These are phyloP conservation scores for Gremmenia infestans DNA, from an alignment of 2,329 filamentous ascomycete genomes.

Conservation along the genomic window DNA sequence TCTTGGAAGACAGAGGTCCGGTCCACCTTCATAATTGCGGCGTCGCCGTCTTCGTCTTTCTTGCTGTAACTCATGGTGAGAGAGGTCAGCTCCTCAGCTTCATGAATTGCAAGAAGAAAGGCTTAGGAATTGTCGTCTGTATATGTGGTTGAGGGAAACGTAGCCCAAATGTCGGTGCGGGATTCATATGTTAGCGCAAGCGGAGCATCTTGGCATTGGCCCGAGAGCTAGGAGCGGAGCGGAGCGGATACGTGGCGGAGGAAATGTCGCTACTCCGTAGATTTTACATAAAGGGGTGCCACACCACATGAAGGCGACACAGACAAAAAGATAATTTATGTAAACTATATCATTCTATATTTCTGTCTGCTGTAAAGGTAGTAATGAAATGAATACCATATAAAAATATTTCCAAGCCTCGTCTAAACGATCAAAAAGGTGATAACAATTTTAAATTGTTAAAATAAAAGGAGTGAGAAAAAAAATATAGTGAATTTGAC, in stretches of 20 bases:
- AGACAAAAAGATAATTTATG: too few species aligned
- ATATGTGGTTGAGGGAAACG: constrained; percentile 4
- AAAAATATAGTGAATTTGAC: too few species aligned
- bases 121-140: neutral
- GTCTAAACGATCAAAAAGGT: too few species aligned
- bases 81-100: constrained; percentile 32
- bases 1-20: constrained; percentile 98
- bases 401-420: too few species aligned
- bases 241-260: neutral
- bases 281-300: too few species aligned
- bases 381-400: too few species aligned
- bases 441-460: too few species aligned
- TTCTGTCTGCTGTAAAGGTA: too few species aligned
- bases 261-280: too few species aligned
- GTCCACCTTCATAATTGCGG: constrained; percentile 92
- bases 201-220: neutral
- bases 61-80: constrained; percentile 90
- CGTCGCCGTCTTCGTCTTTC: constrained; percentile 97
- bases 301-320: too few species aligned
- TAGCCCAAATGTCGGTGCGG: constrained; percentile 5
- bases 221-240: neutral
- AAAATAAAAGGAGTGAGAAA: too few species aligned
- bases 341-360: too few species aligned
- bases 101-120: constrained; percentile 28
- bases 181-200: neutral